Base-by-base conservation (phyloP, 2,329 filamentous ascomycete species). In the Hypoxylon sp. region DNA sequence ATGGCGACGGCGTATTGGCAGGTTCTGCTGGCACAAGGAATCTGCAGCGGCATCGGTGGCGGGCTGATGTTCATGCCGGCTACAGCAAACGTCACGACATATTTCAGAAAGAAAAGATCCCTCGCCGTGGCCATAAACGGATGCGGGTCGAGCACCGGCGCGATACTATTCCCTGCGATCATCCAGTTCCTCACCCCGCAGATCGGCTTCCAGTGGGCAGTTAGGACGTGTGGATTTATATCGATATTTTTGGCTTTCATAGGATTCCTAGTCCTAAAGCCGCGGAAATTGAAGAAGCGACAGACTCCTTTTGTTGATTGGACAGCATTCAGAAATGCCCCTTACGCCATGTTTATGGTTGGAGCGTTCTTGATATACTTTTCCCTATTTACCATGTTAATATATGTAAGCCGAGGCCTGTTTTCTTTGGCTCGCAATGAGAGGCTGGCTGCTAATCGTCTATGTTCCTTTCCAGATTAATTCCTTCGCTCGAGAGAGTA, bases 161-260 rank as follows among this genome's bases (percentile, higher is more conserved):
- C 73, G 15, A 68, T 77, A 49, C 63, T 77, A 17, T 77, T 72
- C 50, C 73, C 74, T 1, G 54, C 57, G 2, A 61, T 81, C 13
- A 68, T 80, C 21, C 69, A 73, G 60, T 62, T 64, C 63, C 48
- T 71, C 1, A 73, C 84, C 0, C 73, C 76, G 2, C 69, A 77
- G 51, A 63, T 83, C 9, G 81, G 82, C 1, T 84, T 83, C 50
- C 71, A 72, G 9, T 85, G 82, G 82, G 75, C 81, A 0, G 70
- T 78, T 2, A 69, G 79, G 1, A 67, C 73, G 8, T 73, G 80
- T 45, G 79, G 71, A 1, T 78, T 81, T 50, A 65, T 78, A 44
- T 23, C 44, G 21, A 23, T 51, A 4, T 27, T 25, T 21, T 23
- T 59, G 16, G 42, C 52, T 11, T 12, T 31, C 30, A 27, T 49